A percentile compares a stretch with the other conserved stretches of the same genome.
Conservation (phyloP, 2,329 filamentous ascomycete genomes). For the Hypocreales sp. region DNA sequence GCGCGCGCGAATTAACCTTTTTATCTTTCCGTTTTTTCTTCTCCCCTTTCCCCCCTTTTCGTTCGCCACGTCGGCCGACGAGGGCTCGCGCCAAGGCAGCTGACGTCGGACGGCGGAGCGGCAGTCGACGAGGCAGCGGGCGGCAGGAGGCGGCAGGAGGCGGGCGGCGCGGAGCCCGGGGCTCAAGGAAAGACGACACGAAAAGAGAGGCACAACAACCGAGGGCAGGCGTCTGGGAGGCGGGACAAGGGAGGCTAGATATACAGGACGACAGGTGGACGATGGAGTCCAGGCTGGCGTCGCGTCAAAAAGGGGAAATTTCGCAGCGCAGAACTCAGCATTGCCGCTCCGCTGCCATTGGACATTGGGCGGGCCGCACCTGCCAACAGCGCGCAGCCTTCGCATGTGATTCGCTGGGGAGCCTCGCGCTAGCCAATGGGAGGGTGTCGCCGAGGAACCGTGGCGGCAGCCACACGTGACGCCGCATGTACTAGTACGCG, state of each 20-base stretch:
- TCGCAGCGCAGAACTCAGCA: conserved; percentile 10
- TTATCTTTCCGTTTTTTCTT: no score
- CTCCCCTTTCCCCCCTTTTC: no score
- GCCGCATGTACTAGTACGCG: no score
- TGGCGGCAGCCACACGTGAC: no score
- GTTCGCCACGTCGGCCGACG: no score
- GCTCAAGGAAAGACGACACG: conserved; percentile 2
- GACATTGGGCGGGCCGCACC: not conserved
- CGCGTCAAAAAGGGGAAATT: conserved; percentile 22
- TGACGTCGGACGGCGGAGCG: not conserved
- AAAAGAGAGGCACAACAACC: conserved; percentile 2
- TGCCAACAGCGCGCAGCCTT: not conserved
- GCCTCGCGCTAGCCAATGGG: not conserved
- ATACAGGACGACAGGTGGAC: conserved; percentile 4
- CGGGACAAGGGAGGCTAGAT: conserved; percentile 5
- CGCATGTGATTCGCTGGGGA: conserved; percentile 18
- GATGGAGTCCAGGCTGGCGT: conserved; percentile 2
- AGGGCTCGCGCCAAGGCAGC: no score
- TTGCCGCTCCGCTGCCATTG: not conserved
- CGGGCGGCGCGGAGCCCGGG: no score
- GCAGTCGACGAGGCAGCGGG: not conserved
- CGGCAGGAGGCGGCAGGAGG: no score
- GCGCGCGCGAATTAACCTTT: no score
- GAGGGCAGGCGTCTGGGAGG: no score
- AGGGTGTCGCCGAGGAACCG: no score